These are phyloP conservation scores for Vachellia pachyceras DNA, from an alignment of 306 rosid genomes.

Conservation along the genomic window DNA sequence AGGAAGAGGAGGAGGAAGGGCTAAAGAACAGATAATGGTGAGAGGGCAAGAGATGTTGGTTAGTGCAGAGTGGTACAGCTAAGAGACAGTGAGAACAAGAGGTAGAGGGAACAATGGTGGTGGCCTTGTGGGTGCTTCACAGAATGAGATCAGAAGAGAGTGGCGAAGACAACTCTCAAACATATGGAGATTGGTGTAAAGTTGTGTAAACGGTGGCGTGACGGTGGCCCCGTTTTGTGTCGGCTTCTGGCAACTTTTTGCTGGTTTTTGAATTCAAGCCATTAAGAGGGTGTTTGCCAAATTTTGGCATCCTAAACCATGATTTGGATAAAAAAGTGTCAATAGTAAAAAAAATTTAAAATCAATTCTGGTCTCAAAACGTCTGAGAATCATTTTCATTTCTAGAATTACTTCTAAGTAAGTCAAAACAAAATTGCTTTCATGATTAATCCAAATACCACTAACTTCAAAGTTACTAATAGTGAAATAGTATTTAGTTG, in stretches of 20 bases:
- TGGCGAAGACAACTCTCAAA: slow-evolving; percentile 40
- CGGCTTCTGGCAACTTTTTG: slow-evolving; percentile 48
- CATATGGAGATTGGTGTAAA: slow-evolving; percentile 31
- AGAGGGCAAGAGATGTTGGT: not conserved
- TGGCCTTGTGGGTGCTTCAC: slow-evolving; percentile 49
- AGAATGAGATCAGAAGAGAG: slow-evolving; percentile 36
- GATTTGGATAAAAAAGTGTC: too few relatives aligned
- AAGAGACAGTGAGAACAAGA: not conserved
- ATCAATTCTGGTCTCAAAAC: too few relatives aligned
- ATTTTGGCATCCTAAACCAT: too few relatives aligned
- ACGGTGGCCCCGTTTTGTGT: slow-evolving; percentile 43
- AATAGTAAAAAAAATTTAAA: too few relatives aligned
- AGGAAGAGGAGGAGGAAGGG: slow-evolving; percentile 22
- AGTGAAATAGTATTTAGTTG: too few relatives aligned
- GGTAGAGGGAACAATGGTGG: slow-evolving; percentile 15
- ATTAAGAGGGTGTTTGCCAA: too few relatives aligned
- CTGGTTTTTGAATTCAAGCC: slow-evolving; percentile 26
- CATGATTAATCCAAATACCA: too few relatives aligned
- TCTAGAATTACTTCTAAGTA: too few relatives aligned
- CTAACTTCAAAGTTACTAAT: too few relatives aligned
- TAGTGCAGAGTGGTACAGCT: slow-evolving; percentile 11
- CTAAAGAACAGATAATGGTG: slow-evolving; percentile 25
- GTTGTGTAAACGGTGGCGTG: slow-evolving; percentile 46
- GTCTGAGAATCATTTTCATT: too few relatives aligned
- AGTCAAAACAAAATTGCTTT: too few relatives aligned